Base-by-base conservation (phyloP, 805 yeast species). In the Saccharomycopsis sp. region DNA sequence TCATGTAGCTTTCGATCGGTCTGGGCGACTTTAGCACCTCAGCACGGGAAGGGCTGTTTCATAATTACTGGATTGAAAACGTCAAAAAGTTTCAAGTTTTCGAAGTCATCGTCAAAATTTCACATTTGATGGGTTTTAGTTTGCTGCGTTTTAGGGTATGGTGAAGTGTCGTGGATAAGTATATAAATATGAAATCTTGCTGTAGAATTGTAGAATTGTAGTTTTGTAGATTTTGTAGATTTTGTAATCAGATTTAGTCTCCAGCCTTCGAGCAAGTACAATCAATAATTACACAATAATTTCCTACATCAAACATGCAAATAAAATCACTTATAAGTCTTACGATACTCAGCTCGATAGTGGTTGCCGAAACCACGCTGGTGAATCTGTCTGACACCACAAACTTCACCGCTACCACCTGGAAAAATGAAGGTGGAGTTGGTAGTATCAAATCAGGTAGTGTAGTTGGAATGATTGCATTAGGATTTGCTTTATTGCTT, bases 401-500 rank as follows among this genome's bases (percentile, higher is more conserved):
- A 7, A 44, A n/a, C 7, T 17, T 19, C 22, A 44, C 49, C 5
- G 49, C 49, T 17, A 17, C 49, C 22, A 44, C 49, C 22, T 44
- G 19, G 22, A 44, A 19, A 44, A 44, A 44, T 12, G 49, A 44
- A 17, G 49, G 22, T 12, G 38, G 38, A 7, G 12, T 17, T 19
- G 22, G 19, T 12, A 44, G 49, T 17, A 19, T 44, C 22, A 44
- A 19, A 44, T 44, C 49, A 8, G 49, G 49, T 12, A 44, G 49
- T 44, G 12, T 44, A 17, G 12, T 44, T 7, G 49, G 49, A 7
- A 12, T 44, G 5, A 44, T 44, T 44, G 49, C 22, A n/a, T 44
- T 44, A 19, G 49, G 49, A 17, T n/a, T 44, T 44, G 49, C 49
- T 44, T 44, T 44, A 19, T 44, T 44, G 49, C 49, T 44, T 17